Conservation (phyloP, 805 yeast genomes). For the Hermanozyma aechmeae region DNA sequence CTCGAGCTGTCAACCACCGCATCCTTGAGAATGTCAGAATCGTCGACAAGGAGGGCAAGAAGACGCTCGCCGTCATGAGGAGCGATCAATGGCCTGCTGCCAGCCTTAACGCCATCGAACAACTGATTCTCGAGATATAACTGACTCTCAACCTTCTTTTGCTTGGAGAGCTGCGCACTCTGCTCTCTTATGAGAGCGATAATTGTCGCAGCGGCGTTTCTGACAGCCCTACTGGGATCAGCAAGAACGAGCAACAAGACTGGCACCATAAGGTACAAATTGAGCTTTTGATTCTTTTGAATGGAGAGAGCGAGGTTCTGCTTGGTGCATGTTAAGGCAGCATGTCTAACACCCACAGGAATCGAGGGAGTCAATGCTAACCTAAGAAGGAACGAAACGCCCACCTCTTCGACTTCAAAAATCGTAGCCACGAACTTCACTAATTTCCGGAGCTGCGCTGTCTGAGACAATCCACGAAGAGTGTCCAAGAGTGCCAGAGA, state of each 20-base stretch:
- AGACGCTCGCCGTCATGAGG: slow-evolving; percentile 53
- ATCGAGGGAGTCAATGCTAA: slow-evolving; percentile 46
- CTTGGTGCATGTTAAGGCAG: slow-evolving; percentile 36
- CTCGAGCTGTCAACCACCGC: slow-evolving; percentile 18
- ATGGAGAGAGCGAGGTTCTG: slow-evolving; percentile 20
- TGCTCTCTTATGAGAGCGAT: slow-evolving; percentile 20
- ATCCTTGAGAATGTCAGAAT: slow-evolving; percentile 16
- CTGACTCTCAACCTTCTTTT: slow-evolving; percentile 20
- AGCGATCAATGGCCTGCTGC: slow-evolving; percentile 45
- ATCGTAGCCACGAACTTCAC: too few species aligned
- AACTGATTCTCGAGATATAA: slow-evolving; percentile 45
- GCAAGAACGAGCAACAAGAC: slow-evolving; percentile 43
- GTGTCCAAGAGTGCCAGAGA: slow-evolving; percentile 36
- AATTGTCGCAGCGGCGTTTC: slow-evolving; percentile 21
- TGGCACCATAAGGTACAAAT: slow-evolving; percentile 50
- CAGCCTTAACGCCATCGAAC: slow-evolving; percentile 42
- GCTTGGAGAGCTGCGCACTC: slow-evolving; percentile 20
- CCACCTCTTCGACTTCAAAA: slow-evolving; percentile 19
- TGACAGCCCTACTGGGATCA: slow-evolving; percentile 42
- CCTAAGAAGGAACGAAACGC: slow-evolving; percentile 52
- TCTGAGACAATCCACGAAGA: slow-evolving; percentile 18
- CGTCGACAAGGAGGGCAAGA: slow-evolving; percentile 18
- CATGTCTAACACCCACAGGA: slow-evolving; percentile 48
- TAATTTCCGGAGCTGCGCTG: too few species aligned
- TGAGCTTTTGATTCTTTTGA: slow-evolving; percentile 8